A percentile compares a stretch with the other conserved stretches of the same genome.
These are phyloP conservation scores for Carex arenaria DNA, from an alignment of 202 grass and related monocot genomes.

Conservation along the genomic window DNA sequence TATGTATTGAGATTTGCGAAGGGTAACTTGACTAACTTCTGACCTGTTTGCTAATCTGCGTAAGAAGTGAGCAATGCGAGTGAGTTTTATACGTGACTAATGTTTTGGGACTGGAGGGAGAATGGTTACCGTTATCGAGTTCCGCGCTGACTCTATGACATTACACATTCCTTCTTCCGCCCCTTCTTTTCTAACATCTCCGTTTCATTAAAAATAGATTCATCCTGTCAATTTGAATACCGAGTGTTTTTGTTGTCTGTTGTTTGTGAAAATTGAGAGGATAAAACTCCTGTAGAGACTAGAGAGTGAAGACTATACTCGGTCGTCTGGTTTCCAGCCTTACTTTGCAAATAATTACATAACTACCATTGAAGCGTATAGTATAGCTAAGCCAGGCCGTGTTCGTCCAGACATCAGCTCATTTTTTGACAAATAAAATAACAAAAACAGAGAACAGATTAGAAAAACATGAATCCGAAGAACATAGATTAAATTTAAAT, in stretches of 20 bases:
- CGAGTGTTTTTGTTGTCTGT: neutral
- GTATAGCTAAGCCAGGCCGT: too few relatives aligned
- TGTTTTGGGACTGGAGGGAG: neutral
- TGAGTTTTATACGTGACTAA: neutral
- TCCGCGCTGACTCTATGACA: conserved; percentile 29
- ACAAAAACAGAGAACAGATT: neutral
- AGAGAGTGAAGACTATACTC: neutral
- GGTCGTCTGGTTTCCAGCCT: conserved; percentile 7
- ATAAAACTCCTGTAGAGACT: neutral
- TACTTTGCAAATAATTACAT: neutral
- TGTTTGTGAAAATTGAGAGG: neutral
- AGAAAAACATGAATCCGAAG: neutral
- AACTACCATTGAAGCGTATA: neutral
- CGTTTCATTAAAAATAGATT: neutral
- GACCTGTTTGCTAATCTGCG: neutral
- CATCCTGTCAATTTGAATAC: neutral
- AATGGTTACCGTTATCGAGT: conserved; percentile 40
- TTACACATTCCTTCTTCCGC: neutral
- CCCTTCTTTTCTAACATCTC: neutral
- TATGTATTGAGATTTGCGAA: too few relatives aligned
- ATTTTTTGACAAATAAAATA: neutral
- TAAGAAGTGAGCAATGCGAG: neutral
- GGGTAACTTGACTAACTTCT: too few relatives aligned
- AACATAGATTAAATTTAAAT: too few relatives aligned
- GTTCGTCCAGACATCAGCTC: neutral